Evolutionary conservation across 352 stramenopile species (phyloP).

Genomic region (Pythium biforme): DNA sequence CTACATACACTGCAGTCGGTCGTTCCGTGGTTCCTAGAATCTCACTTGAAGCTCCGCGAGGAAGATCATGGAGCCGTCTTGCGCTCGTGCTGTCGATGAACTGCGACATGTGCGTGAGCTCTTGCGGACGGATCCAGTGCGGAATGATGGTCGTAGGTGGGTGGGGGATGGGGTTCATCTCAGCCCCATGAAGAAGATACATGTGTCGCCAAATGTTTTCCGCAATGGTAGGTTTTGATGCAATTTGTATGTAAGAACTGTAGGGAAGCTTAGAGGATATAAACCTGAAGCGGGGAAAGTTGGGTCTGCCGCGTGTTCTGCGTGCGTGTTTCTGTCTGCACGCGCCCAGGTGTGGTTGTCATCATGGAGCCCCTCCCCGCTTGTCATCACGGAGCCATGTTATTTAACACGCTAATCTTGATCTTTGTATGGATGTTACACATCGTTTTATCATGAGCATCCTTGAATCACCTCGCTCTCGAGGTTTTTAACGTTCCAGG

Average conservation of each 20-base stretch:
- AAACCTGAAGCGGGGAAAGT: background rate
- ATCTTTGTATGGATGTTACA: background rate
- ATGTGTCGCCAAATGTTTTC: background rate
- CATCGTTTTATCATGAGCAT: too few species aligned
- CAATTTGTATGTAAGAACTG: background rate
- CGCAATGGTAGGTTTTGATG: background rate
- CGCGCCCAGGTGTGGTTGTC: constrained; percentile 1
- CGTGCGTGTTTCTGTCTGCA: constrained; percentile 10
- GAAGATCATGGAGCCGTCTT: background rate
- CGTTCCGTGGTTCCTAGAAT: background rate
- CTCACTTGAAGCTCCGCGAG: constrained; percentile 2
- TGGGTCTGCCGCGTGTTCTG: background rate
- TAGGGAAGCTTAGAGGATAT: background rate
- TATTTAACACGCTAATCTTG: constrained; percentile 14
- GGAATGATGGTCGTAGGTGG: constrained; percentile 11
- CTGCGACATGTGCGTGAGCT: constrained; percentile 9
- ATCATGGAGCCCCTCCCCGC: constrained; percentile 11
- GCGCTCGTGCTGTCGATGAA: constrained; percentile 6
- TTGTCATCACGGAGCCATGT: constrained; percentile 8
- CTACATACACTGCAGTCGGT: too few species aligned
- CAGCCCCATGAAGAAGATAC: background rate
- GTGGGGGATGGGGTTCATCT: background rate
- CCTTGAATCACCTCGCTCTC: constrained; percentile 8
- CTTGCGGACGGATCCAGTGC: background rate
- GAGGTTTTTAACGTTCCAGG: constrained; percentile 11